Conservation (phyloP, 495 filamentous ascomycete genomes). For the Glonium stellatum region DNA sequence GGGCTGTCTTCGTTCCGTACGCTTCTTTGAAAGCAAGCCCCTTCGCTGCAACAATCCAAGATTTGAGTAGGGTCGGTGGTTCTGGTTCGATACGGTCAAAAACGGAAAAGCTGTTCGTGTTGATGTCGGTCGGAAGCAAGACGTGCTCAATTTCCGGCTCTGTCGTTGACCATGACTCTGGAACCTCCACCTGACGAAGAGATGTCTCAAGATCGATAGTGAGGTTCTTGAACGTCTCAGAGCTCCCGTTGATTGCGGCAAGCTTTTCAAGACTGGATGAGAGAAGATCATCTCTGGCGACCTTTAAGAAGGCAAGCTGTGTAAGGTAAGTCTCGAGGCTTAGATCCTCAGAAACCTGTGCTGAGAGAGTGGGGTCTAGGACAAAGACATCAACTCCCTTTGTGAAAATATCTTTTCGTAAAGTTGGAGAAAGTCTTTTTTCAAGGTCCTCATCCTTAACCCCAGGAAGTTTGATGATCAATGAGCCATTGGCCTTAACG, state of each 20-base stretch:
- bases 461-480: conserved; percentile 69
- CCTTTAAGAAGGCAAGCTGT: conserved; percentile 73
- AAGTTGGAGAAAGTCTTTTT: conserved; percentile 66
- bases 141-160: conserved; percentile 48
- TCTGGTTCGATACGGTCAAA: conserved; percentile 74
- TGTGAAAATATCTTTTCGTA: conserved; percentile 60
- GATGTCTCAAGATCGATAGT: conserved; percentile 60
- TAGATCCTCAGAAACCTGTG: conserved; percentile 53
- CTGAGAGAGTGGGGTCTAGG: conserved; percentile 61
- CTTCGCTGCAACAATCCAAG: conserved; percentile 77
- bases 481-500: conserved; percentile 60
- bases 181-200: conserved; percentile 64
- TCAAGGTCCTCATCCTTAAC: conserved; percentile 84
- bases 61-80: conserved; percentile 56
- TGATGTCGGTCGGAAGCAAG: conserved; percentile 54
- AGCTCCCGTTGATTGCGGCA: conserved; percentile 47
- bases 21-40: conserved; percentile 92
- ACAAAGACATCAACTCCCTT: conserved; percentile 64
- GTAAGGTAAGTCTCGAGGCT: conserved; percentile 52
- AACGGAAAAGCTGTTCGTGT: conserved; percentile 68
- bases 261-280: conserved; percentile 49
- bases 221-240: conserved; percentile 51
- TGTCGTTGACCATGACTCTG: conserved; percentile 68
- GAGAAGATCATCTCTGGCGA: conserved; percentile 56
- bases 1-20: conserved; percentile 60